Conservation (phyloP, 805 yeast species). For the Candida takata region DNA sequence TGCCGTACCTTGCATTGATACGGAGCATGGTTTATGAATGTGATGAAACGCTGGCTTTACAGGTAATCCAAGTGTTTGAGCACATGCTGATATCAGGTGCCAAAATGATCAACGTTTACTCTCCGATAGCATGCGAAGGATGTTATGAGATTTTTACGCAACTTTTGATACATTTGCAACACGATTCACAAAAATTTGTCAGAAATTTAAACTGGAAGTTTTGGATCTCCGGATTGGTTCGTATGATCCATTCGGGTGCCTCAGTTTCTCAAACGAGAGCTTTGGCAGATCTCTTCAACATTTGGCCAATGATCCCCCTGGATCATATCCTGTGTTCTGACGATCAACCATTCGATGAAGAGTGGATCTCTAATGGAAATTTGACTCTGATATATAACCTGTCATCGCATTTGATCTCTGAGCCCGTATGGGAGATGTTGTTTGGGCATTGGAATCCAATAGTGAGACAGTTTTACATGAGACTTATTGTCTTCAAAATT, state of each 20-base stretch:
- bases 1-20: conserved; percentile 5
- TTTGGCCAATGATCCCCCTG: conserved; percentile 64
- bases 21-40: conserved; percentile 7
- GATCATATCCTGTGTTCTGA: conserved; percentile 6
- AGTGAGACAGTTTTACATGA: conserved; percentile 59
- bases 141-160: conserved; percentile 31
- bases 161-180: conserved; percentile 17
- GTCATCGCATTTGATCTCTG: conserved; percentile 47
- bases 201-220: conserved; percentile 58
- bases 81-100: conserved; percentile 5
- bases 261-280: conserved; percentile 56
- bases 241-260: conserved; percentile 58
- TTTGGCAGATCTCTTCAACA: conserved; percentile 58
- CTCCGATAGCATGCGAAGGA: conserved; percentile 34
- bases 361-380: conserved; percentile 35
- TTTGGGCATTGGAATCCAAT: conserved; percentile 79
- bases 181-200: conserved; percentile 9
- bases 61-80: conserved; percentile 2
- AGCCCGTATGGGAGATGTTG: conserved; percentile 43
- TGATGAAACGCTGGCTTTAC: conserved; percentile 1
- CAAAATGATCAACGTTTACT: conserved; percentile 24
- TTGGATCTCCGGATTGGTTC: conserved; percentile 56
- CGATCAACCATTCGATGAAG: not conserved
- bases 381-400: conserved; percentile 43
- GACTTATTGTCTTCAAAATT: conserved; percentile 64